phyloP scores from a whole-genome alignment of 345 rosid genomes.

The Bruguiera sexangula region DNA sequence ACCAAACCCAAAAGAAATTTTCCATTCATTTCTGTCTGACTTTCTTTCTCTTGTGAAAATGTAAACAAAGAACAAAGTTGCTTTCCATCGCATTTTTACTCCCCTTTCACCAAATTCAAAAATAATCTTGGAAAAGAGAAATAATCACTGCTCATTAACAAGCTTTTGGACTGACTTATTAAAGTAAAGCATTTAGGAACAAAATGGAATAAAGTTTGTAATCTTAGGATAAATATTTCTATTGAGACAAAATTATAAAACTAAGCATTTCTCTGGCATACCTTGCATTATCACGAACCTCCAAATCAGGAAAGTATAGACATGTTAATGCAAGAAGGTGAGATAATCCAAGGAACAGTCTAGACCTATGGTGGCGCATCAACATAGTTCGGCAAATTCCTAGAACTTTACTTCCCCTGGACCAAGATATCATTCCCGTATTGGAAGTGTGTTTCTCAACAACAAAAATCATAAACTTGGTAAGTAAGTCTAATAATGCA shows the following conservation, averaged over 20 bases:
- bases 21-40: no score
- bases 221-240: no score
- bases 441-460: slow-evolving; percentile 60
- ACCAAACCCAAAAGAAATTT: no score
- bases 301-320: slow-evolving; percentile 90
- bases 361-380: slow-evolving; percentile 78
- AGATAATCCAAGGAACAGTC: slow-evolving; percentile 77
- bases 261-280: slow-evolving; percentile 23
- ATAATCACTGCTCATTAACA: no score
- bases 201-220: no score
- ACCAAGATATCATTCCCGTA: slow-evolving; percentile 75
- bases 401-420: slow-evolving; percentile 87
- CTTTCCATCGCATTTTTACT: no score
- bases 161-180: no score
- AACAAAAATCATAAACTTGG: slow-evolving; percentile 59
- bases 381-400: slow-evolving; percentile 84
- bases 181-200: no score
- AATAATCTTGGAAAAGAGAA: no score
- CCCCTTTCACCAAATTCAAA: no score
- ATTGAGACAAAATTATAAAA: neutral
- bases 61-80: no score
- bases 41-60: no score
- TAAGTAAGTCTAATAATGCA: slow-evolving; percentile 61
- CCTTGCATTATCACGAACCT: slow-evolving; percentile 95
- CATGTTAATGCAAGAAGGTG: slow-evolving; percentile 80